Percentiles rank a stretch among this genome's conserved stretches.
Evolutionary conservation across 257 asterid genomes (phyloP).

Genomic region (Jasminum sambac): DNA sequence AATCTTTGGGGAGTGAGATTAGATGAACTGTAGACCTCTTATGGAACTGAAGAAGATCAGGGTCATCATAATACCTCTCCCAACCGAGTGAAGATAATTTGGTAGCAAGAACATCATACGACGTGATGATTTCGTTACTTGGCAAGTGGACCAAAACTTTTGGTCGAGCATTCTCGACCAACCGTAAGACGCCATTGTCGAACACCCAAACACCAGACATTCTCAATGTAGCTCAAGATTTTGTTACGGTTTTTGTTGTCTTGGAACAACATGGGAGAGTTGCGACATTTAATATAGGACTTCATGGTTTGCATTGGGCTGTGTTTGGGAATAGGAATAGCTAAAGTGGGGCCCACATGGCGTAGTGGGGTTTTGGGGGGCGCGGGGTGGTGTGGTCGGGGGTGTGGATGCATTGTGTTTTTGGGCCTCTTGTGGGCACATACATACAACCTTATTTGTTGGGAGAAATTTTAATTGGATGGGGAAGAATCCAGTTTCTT

Average conservation of each 20-base stretch:
- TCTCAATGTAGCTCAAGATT: conserved; percentile 17
- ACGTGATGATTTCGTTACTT: conserved; percentile 47
- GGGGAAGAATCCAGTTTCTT: conserved; percentile 51
- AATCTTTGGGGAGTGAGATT: conserved; percentile 70
- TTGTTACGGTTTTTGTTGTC: background rate
- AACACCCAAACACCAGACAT: conserved; percentile 78
- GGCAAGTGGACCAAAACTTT: conserved; percentile 54
- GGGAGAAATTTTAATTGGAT: conserved; percentile 33
- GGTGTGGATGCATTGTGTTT: background rate
- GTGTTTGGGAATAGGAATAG: conserved; percentile 1
- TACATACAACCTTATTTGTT: conserved; percentile 1
- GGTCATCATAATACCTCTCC: conserved; percentile 77
- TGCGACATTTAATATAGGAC: conserved; percentile 42
- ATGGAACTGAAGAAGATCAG: conserved; percentile 65
- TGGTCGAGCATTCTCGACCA: conserved; percentile 51
- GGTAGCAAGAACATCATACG: conserved; percentile 55
- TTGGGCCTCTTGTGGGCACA: background rate
- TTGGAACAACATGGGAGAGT: conserved; percentile 11
- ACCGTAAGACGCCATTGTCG: conserved; percentile 61
- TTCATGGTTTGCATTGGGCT: conserved; percentile 5
- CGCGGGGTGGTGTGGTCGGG: background rate
- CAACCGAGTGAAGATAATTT: conserved; percentile 54
- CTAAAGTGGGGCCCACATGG: background rate
- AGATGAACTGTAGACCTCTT: conserved; percentile 67
- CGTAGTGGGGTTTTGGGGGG: background rate